These are phyloP conservation scores for Phalaenopsis aphrodite DNA, from an alignment of 106 monocot species.

Conservation along the genomic window DNA sequence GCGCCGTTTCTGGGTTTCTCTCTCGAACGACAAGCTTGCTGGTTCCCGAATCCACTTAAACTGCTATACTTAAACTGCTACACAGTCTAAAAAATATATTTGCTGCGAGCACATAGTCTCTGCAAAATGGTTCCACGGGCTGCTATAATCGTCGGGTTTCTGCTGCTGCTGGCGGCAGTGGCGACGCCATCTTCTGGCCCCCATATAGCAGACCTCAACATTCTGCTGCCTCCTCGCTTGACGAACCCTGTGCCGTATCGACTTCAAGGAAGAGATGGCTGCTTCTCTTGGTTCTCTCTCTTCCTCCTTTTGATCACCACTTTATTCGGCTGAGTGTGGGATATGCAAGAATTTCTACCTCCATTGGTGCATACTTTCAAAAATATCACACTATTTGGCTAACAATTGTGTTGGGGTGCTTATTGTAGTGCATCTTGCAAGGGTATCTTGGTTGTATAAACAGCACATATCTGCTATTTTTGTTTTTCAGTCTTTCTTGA, in stretches of 20 bases:
- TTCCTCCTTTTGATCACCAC: not conserved
- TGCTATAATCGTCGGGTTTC: conserved; percentile 1
- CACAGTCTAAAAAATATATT: not conserved
- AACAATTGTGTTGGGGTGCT: not conserved
- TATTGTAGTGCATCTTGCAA: not conserved
- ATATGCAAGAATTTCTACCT: not conserved
- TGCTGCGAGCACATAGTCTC: not conserved
- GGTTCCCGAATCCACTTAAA: not conserved
- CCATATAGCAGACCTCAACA: conserved; percentile 76
- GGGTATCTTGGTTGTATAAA: not conserved
- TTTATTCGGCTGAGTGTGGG: not conserved
- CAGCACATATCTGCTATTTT: not conserved
- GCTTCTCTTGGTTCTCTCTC: conserved; percentile 67
- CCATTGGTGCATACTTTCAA: not conserved
- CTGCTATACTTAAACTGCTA: not conserved
- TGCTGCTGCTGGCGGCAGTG: conserved; percentile 6
- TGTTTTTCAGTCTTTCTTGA: not conserved
- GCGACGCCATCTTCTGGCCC: conserved; percentile 36
- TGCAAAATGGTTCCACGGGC: conserved; percentile 3
- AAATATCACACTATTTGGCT: not conserved
- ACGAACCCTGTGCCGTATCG: conserved; percentile 69
- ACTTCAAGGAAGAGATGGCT: conserved; percentile 64
- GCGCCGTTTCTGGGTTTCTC: too few relatives aligned
- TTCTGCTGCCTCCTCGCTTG: conserved; percentile 80
- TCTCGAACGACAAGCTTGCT: too few relatives aligned